These are phyloP conservation scores for Verticillium albo-atrum DNA, from an alignment of 2,329 filamentous ascomycete species.

Conservation along the genomic window DNA sequence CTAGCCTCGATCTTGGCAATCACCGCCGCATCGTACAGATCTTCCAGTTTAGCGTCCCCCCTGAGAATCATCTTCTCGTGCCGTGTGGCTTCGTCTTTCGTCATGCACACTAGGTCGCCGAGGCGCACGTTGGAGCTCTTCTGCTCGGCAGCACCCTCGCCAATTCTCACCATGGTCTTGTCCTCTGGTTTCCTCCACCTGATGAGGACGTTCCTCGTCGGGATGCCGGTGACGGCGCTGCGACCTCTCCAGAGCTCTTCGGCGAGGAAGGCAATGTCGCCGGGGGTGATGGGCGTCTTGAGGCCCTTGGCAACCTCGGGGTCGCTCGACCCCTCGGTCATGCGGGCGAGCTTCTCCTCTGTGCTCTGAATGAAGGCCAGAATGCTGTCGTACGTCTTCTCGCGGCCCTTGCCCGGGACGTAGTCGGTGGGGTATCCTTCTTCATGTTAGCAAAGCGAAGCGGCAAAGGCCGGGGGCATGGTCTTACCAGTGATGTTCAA, in stretches of 20 bases:
- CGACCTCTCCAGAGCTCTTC: constrained; percentile 86
- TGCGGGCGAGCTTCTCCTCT: constrained; percentile 44
- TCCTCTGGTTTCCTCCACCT: constrained; percentile 68
- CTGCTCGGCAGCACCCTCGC: constrained; percentile 66
- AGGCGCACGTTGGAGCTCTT: constrained; percentile 67
- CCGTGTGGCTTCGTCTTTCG: constrained; percentile 76
- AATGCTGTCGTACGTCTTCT: constrained; percentile 89
- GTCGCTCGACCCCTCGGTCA: constrained; percentile 29
- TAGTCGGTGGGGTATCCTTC: constrained; percentile 83
- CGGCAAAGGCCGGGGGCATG: not conserved
- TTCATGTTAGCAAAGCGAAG: not conserved
- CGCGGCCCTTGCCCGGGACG: constrained; percentile 71
- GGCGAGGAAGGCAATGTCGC: constrained; percentile 81
- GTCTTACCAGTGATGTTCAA: constrained; percentile 57
- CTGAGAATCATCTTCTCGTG: constrained; percentile 80
- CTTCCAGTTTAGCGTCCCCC: constrained; percentile 60
- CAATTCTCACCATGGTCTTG: constrained; percentile 55
- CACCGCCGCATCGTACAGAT: constrained; percentile 68
- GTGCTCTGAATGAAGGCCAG: constrained; percentile 68
- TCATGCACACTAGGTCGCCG: constrained; percentile 81
- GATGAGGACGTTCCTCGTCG: constrained; percentile 73
- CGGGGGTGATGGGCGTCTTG: constrained; percentile 70
- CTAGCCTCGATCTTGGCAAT: constrained; percentile 64
- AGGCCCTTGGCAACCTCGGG: constrained; percentile 60
- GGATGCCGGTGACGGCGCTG: constrained; percentile 76